These are phyloP conservation scores for Metschnikowia colocasiae DNA, from an alignment of 805 yeast genomes.

Conservation along the genomic window DNA sequence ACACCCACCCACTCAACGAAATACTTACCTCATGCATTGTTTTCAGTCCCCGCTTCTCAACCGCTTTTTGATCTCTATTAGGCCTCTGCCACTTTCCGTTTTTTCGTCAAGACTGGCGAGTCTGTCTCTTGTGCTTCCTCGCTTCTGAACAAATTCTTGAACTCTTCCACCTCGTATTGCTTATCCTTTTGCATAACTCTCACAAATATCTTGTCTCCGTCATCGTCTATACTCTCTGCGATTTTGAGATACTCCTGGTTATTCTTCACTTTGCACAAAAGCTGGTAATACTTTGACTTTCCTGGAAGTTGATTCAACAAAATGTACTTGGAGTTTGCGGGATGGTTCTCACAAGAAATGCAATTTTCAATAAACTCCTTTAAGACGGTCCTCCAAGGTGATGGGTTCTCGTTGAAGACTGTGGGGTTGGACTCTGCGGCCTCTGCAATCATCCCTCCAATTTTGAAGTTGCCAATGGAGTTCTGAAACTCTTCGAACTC, in stretches of 20 bases:
- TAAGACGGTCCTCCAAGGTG: conserved; percentile 53
- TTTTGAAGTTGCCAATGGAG: conserved; percentile 46
- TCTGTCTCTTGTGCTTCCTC: background rate
- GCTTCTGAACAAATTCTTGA: conserved; percentile 2
- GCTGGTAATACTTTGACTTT: conserved; percentile 55
- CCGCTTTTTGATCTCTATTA: background rate
- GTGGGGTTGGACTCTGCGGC: conserved; percentile 86
- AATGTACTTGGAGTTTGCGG: conserved; percentile 74
- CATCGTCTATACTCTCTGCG: conserved; percentile 30
- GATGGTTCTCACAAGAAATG: conserved; percentile 52
- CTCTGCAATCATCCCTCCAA: conserved; percentile 95
- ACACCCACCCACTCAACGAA: background rate
- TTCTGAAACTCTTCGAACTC: conserved; percentile 54
- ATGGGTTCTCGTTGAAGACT: conserved; percentile 49
- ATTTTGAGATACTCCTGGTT: conserved; percentile 45
- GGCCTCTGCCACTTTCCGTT: conserved; percentile 1
- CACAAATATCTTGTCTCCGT: conserved; percentile 34
- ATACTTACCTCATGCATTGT: background rate
- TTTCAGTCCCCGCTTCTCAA: background rate
- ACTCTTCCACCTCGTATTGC: conserved; percentile 19
- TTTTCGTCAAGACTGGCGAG: background rate
- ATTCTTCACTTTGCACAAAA: conserved; percentile 53
- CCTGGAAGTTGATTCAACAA: conserved; percentile 78
- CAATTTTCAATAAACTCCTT: conserved; percentile 58
- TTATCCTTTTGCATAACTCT: conserved; percentile 32